These are phyloP conservation scores for Lentinula sp. DNA, from an alignment of 768 basidiomycete species.

Conservation along the genomic window DNA sequence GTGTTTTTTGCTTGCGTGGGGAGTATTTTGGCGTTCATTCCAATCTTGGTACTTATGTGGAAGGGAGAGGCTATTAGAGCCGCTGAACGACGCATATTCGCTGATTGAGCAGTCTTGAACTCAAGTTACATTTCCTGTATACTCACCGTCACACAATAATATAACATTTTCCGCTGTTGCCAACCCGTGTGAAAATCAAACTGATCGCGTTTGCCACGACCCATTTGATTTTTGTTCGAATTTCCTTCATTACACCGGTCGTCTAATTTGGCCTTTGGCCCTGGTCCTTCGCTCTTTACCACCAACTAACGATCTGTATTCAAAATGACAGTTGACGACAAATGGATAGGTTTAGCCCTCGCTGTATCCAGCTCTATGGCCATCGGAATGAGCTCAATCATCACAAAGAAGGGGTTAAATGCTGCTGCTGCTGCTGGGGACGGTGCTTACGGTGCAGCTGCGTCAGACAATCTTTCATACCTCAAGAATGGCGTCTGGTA, in stretches of 20 bases:
- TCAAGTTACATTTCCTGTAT: too few species aligned
- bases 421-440: conserved; percentile 69
- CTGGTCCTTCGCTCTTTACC: not conserved
- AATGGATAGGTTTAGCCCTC: conserved; percentile 89
- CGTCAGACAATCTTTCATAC: conserved; percentile 83
- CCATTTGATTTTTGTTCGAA: not conserved
- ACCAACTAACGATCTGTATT: not conserved
- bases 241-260: not conserved
- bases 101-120: not conserved
- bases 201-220: not conserved
- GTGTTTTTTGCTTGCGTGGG: conserved; percentile 1
- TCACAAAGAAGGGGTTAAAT: conserved; percentile 98
- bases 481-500: conserved; percentile 86
- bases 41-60: conserved; percentile 2
- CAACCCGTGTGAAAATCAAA: not conserved
- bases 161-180: too few species aligned
- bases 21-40: conserved; percentile 2
- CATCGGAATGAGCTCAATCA: conserved; percentile 96
- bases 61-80: conserved; percentile 1
- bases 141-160: too few species aligned
- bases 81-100: not conserved
- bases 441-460: conserved; percentile 40
- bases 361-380: conserved; percentile 80
- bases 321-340: conserved; percentile 73
- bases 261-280: conserved; percentile 2